Evolutionary conservation across 1,284 basidiomycete species (phyloP), one percentile per base, ranked within the genome.

Genomic region (Puccinia coronata): DNA sequence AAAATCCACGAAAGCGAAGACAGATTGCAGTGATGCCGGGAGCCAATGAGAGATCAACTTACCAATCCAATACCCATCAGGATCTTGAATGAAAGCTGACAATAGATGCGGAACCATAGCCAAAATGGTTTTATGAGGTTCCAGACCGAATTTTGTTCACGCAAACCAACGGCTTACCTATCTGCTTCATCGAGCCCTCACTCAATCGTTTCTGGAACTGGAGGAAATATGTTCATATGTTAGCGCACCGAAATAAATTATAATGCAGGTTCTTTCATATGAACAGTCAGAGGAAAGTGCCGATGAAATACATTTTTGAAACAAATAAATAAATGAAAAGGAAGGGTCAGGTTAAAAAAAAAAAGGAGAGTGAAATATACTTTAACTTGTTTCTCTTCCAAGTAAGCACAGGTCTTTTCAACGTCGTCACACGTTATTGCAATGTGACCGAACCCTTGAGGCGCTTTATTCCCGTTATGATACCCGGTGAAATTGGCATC

Each of bases 21-120:
- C 20, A 8, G 16, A 39, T 36, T 41, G 20, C 3, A 3, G 34
- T 16, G 28, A 2, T 59, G 8, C 8, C 25, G 34, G 39, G 28
- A 31, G 4, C 5, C 23, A 23, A 53, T 53, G 6, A 16, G 5
- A 18, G 12, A 28, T 51, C 28, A 51, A 71, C 75, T 77, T 53
- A 77, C 75, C 80, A 14, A 77, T 79, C 41, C 61, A 61, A 79
- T 83, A 67, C 31, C 71, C 71, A 82, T 78, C 83, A 36, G 94
- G 94, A 87, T 96, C 94, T 86, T 93, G 87, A 84, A 95, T 91
- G 86, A 97, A 96, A 1, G 95, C 95, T 82, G 94, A 92, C 65
- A 39, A 47, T 47, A n/a, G n/a, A n/a, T n/a, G 20, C 43, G n/a
- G 2, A 49, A 65, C 16, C 51, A n/a, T n/a, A 36, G 25, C 43